Evolutionary conservation across 441 rosid species (phyloP).

Genomic region (Kokia cookei): DNA sequence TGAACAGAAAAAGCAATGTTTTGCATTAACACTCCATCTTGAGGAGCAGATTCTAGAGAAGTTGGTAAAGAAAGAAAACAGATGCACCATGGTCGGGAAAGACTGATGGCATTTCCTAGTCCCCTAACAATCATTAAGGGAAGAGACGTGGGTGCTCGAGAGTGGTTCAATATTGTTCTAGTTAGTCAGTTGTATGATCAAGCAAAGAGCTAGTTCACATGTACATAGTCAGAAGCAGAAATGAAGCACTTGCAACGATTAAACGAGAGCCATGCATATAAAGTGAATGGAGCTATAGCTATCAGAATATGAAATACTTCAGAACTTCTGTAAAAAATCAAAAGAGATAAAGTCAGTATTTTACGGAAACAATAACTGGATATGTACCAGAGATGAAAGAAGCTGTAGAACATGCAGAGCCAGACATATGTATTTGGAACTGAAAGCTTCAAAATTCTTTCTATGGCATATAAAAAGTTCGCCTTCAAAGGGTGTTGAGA

Average conservation of each 20-base stretch:
- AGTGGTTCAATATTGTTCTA: not conserved
- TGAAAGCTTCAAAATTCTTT: slow-evolving; percentile 97
- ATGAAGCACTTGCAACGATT: not conserved
- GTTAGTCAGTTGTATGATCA: not conserved
- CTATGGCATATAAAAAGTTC: slow-evolving; percentile 70
- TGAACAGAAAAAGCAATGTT: not conserved
- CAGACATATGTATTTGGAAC: slow-evolving; percentile 94
- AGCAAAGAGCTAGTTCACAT: not conserved
- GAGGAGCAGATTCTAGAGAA: not conserved
- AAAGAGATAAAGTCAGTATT: slow-evolving; percentile 4
- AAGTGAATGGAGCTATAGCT: not conserved
- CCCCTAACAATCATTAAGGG: not conserved
- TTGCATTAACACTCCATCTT: not conserved
- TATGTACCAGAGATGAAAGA: slow-evolving; percentile 82
- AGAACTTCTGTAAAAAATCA: not conserved
- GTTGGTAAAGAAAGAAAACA: not conserved
- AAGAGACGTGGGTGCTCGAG: not conserved
- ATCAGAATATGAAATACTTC: not conserved
- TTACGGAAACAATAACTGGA: not conserved
- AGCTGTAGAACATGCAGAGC: slow-evolving; percentile 99
- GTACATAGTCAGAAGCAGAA: not conserved
- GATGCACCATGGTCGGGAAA: not conserved
- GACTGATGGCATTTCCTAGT: not conserved
- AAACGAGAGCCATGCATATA: not conserved
- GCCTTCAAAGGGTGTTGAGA: slow-evolving; percentile 97